Base-by-base conservation (phyloP, 257 asterid genomes). In the Solanum phureja region DNA sequence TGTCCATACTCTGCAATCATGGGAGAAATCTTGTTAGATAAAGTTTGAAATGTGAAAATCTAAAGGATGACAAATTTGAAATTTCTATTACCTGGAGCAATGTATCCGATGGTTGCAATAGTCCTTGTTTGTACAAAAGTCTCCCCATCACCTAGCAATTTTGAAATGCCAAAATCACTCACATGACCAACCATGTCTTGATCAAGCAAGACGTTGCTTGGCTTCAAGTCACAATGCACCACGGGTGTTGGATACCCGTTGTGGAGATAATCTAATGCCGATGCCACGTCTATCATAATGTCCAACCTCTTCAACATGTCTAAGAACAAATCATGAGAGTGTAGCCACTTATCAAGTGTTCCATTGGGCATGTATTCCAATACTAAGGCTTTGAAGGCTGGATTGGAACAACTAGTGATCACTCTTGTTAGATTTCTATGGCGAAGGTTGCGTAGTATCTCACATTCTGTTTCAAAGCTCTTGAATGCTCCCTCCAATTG, bases 141-240 rank as follows among this genome's bases (percentile, higher is more conserved):
- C 37, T 87, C 85, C 71, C 34, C 62, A 6, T 12, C 85, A 29
- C 56, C 42, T 29, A 86, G n/a, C 29, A 86, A 21, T 29, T 86
- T 87, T 56, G 89, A 40, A 18, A 73, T 75, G 37, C 89, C 91
- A 87, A 89, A 89, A 77, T 89, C 89, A 62, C 88, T 34, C 5
- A 87, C 60, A 87, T 89, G 88, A 5, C 64, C 91, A 19, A 87
- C 75, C 86, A 87, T 83, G 31, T 84, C 87, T 35, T 86, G 62
- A 37, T 88, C 86, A 10, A 88, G 86, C 46, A 85, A 69, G 86
- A 85, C 76, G 19, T 85, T 88, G 56, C 87, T 83, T 31, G 88
- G 90, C 56, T 86, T 88, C 38, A 88, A 35, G 60, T 86, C 88
- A 38, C 88, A 88, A 18, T 88, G 88, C 83, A 88, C 88, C 64